A percentile compares a stretch with the other conserved stretches of the same genome.
phyloP scores from a whole-genome alignment of 352 stramenopile species.

The Globisporangium echinulatum region DNA sequence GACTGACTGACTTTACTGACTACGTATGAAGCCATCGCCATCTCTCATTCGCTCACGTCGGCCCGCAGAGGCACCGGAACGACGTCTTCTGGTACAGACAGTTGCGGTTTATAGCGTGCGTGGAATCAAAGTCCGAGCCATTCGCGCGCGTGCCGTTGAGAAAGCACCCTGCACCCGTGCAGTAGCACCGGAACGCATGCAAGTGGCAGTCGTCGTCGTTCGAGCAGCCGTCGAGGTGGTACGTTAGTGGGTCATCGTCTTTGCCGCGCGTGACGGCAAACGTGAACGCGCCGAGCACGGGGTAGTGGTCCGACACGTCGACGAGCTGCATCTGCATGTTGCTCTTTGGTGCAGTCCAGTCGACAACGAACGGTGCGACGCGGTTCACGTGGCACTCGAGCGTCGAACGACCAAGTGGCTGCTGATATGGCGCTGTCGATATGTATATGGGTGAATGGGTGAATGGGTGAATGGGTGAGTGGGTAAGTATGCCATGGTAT shows the following conservation, averaged over 20 bases:
- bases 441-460: background rate
- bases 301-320: slow-evolving; percentile 78
- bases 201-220: slow-evolving; percentile 68
- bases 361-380: slow-evolving; percentile 45
- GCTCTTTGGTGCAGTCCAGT: slow-evolving; percentile 56
- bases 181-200: slow-evolving; percentile 64
- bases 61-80: slow-evolving; percentile 56
- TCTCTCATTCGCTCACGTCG: slow-evolving; percentile 26
- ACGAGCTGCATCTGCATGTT: slow-evolving; percentile 50
- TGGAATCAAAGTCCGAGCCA: slow-evolving; percentile 43
- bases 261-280: slow-evolving; percentile 42
- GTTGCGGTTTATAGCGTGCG: slow-evolving; percentile 68
- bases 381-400: slow-evolving; percentile 52
- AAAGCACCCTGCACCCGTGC: slow-evolving; percentile 55
- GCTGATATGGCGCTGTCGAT: slow-evolving; percentile 53
- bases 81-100: slow-evolving; percentile 67
- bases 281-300: slow-evolving; percentile 59
- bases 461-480: background rate
- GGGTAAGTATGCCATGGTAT: background rate
- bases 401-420: slow-evolving; percentile 42
- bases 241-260: slow-evolving; percentile 45
- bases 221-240: slow-evolving; percentile 74
- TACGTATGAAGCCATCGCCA: too few species aligned
- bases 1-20: too few species aligned
- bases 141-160: slow-evolving; percentile 48